A percentile compares a stretch with the other conserved stretches of the same genome.
phyloP scores from a whole-genome alignment of 1,284 basidiomycete genomes.

The Entoloma clypeatum region DNA sequence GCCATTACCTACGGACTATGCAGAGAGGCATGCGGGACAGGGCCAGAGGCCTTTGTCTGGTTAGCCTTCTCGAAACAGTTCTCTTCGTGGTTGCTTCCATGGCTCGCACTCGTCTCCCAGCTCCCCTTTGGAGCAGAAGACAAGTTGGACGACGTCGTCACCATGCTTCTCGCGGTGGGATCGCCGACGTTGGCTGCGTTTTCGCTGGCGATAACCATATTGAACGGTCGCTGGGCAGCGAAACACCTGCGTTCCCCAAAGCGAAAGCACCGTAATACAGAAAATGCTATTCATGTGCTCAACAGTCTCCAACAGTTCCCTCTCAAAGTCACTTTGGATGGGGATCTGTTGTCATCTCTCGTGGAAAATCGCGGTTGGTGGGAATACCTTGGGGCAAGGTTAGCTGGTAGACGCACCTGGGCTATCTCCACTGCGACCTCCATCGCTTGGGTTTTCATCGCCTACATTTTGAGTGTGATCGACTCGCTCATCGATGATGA shows the following conservation, averaged over 20 bases:
- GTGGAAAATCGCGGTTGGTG: conserved; percentile 35
- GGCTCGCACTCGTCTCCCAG: conserved; percentile 41
- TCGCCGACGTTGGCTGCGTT: conserved; percentile 38
- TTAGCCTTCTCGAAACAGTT: conserved; percentile 36
- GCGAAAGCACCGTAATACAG: conserved; percentile 28
- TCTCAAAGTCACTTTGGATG: conserved; percentile 23
- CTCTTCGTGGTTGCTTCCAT: conserved; percentile 42
- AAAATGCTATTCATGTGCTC: conserved; percentile 28
- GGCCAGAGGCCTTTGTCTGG: conserved; percentile 33
- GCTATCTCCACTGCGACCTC: conserved; percentile 36
- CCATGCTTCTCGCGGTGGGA: conserved; percentile 32
- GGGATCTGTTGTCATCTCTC: conserved; percentile 30
- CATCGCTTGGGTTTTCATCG: conserved; percentile 40
- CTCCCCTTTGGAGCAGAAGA: conserved; percentile 38
- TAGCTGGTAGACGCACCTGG: conserved; percentile 36
- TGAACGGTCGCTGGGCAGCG: conserved; percentile 34
- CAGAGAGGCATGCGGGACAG: conserved; percentile 26
- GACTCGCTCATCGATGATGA: conserved; percentile 32
- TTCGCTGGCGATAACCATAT: conserved; percentile 34
- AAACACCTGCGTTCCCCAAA: conserved; percentile 27
- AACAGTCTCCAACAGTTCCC: conserved; percentile 36
- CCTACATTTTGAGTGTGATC: conserved; percentile 39
- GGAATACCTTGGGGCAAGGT: conserved; percentile 23
- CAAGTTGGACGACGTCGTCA: conserved; percentile 30
- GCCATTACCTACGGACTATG: conserved; percentile 32